A percentile compares a stretch with the other conserved stretches of the same genome.
phyloP scores from a whole-genome alignment of 345 rosid species.

The Firmiana major region DNA sequence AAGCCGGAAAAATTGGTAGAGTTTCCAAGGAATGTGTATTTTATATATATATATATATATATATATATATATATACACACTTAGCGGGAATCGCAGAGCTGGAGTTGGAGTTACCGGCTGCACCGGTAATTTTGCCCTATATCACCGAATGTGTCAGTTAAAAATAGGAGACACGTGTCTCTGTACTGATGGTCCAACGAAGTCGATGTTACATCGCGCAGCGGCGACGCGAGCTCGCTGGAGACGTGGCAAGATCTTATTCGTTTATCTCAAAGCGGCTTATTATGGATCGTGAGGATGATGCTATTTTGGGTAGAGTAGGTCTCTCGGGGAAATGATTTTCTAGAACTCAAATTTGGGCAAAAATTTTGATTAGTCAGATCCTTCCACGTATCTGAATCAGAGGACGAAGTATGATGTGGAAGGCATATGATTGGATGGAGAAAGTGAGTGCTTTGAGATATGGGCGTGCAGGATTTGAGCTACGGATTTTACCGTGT shows the following conservation, averaged over 20 bases:
- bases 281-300: constrained; percentile 3
- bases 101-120: constrained; percentile 39
- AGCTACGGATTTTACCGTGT: neutral
- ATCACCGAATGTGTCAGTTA: constrained; percentile 24
- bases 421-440: neutral
- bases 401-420: neutral
- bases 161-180: constrained; percentile 28
- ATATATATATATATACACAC: constrained; percentile 45
- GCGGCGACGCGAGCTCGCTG: constrained; percentile 23
- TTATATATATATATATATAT: constrained; percentile 48
- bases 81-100: constrained; percentile 45
- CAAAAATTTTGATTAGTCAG: neutral
- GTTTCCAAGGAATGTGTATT: constrained; percentile 18
- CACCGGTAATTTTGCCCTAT: constrained; percentile 19
- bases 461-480: neutral
- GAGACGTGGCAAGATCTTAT: constrained; percentile 22
- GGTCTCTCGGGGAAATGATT: constrained; percentile 6
- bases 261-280: constrained; percentile 6
- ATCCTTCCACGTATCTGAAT: neutral
- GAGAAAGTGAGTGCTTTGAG: neutral
- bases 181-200: neutral
- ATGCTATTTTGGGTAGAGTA: constrained; percentile 10
- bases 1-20: neutral
- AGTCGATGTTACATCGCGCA: constrained; percentile 33
- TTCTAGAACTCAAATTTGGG: neutral